These are phyloP conservation scores for Phialemoniopsis sp. DNA, from an alignment of 2,329 filamentous ascomycete species.

Conservation along the genomic window DNA sequence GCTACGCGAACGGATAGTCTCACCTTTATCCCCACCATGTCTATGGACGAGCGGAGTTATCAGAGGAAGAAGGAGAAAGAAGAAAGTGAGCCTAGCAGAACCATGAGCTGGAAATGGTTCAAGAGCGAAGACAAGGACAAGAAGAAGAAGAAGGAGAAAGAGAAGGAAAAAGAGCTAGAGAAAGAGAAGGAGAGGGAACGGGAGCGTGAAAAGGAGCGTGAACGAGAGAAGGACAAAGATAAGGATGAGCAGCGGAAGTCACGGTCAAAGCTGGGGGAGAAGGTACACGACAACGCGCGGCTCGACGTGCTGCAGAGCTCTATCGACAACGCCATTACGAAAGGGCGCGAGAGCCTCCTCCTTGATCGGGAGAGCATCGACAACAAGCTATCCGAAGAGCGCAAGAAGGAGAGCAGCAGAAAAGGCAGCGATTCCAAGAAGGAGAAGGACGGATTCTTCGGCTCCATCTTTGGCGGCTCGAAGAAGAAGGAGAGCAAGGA, in stretches of 20 bases:
- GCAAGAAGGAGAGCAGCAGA: slow-evolving; percentile 73
- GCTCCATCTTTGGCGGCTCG: slow-evolving; percentile 83
- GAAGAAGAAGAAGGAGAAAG: slow-evolving; percentile 60
- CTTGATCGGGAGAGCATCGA: slow-evolving; percentile 75
- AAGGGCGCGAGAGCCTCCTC: slow-evolving; percentile 77
- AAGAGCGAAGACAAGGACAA: slow-evolving; percentile 74
- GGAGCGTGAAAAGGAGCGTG: slow-evolving; percentile 48
- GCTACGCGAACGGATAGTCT: slow-evolving; percentile 69
- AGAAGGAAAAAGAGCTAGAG: slow-evolving; percentile 51
- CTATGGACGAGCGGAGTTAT: slow-evolving; percentile 63
- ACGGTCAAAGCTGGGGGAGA: slow-evolving; percentile 14
- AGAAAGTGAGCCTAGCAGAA: slow-evolving; percentile 63
- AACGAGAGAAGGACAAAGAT: slow-evolving; percentile 64
- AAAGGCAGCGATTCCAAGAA: slow-evolving; percentile 77
- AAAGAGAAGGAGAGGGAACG: slow-evolving; percentile 49
- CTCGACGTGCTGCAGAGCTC: slow-evolving; percentile 85
- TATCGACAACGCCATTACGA: slow-evolving; percentile 64
- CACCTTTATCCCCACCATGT: slow-evolving; percentile 74
- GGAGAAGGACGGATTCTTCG: slow-evolving; percentile 91
- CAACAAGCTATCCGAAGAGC: slow-evolving; percentile 71
- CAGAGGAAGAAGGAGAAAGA: slow-evolving; percentile 76
- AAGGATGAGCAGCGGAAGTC: slow-evolving; percentile 41
- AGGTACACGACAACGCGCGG: slow-evolving; percentile 71
- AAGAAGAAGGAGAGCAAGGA: slow-evolving; percentile 86
- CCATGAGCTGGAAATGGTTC: slow-evolving; percentile 80